Percentiles rank a stretch among this genome's conserved stretches.
Evolutionary conservation across 768 basidiomycete species (phyloP).

Genomic region (Amanita brunnescens): DNA sequence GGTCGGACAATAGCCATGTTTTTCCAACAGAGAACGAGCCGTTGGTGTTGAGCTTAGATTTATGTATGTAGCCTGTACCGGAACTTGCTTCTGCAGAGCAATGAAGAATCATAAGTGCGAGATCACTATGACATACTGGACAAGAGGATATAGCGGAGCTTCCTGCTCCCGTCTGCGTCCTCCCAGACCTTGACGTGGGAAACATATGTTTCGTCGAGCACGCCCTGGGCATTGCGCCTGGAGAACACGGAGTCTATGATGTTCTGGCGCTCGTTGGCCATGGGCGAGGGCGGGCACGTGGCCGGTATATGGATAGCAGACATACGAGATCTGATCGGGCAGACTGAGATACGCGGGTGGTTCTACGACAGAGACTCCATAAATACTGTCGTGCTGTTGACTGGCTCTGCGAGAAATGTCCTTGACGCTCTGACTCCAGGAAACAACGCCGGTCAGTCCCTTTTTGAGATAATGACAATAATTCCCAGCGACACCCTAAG

Average conservation of each 20-base stretch:
- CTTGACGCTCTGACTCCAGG: constrained; percentile 2
- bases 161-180: constrained; percentile 69
- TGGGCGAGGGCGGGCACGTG: constrained; percentile 12
- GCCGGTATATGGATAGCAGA: background rate
- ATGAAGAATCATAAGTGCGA: constrained; percentile 7
- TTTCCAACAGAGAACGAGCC: constrained; percentile 95
- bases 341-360: background rate
- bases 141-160: constrained; percentile 85
- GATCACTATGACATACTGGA: constrained; percentile 58
- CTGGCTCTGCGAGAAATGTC: constrained; percentile 1
- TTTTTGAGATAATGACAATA: constrained; percentile 13
- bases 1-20: constrained; percentile 83
- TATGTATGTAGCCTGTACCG: constrained; percentile 76
- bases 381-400: background rate
- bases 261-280: constrained; percentile 49
- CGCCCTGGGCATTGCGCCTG: constrained; percentile 53
- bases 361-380: background rate
- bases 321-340: constrained; percentile 6
- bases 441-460: constrained; percentile 32
- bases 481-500: constrained; percentile 11
- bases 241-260: constrained; percentile 84
- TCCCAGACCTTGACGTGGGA: constrained; percentile 93
- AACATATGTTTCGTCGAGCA: constrained; percentile 72
- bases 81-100: constrained; percentile 43
- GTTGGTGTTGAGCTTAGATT: constrained; percentile 93